Base-by-base conservation (phyloP, 805 yeast genomes). In the Yamadazyma insecticola region DNA sequence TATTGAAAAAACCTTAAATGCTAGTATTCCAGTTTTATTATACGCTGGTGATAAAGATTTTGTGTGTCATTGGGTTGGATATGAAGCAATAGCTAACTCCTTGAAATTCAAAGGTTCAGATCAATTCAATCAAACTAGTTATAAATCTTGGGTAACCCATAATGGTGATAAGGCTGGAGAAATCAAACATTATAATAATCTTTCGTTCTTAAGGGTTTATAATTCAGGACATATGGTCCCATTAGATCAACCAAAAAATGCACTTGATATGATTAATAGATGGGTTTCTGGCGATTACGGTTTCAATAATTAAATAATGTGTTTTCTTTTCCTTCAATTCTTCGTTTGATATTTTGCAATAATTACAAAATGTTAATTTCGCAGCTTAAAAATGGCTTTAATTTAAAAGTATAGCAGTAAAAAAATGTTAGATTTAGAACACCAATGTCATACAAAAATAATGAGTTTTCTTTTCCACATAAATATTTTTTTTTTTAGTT, bases 21-120 rank as follows among this genome's bases (percentile, higher is more conserved):
- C 67, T 35, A 81, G 75, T 16, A 49, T 85, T 23, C 94, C 95
- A 7, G 88, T 86, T 2, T 70, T 87, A 50, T 74, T 83, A 39
- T 87, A 86, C 46, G 95, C 95, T 12, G 96, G 96, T 48, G 95
- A 87, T 55, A 84, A 86, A 59, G 96, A 87, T 58, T 86, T 72
- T 57, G 84, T 86, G 46, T 87, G 96, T 60, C 85, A 87, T 64
- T 87, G 95, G 92, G 64, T 86, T 39, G 96, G 96, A 40, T 83
- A 84, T 60, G 74, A 74, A 39, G 89, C 82, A 9, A 60, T 67
- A 60, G 40, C 61, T 19, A 57, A 58, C 25, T 30, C 33, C 3
- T 33, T 53, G 21, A 39, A 40, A 3, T 48, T 44, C 26, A 24
- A 28, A 6, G 26, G 39, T 16, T 48, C 49, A 26, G 41, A 44